Conservation (phyloP, 148 eudicot species). For the Spergularia bocconei region DNA sequence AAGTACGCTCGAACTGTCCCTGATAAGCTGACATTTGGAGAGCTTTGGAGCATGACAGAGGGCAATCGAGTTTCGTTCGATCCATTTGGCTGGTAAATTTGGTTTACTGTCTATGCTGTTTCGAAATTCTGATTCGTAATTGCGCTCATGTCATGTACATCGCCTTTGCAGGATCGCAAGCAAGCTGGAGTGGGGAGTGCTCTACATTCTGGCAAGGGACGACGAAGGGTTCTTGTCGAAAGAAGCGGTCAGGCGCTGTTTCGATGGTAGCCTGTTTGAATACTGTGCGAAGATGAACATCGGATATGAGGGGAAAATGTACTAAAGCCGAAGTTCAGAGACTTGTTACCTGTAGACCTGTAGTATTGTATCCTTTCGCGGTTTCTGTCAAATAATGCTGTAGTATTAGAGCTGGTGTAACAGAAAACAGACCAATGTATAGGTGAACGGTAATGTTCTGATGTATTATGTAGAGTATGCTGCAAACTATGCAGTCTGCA, state of each 20-base stretch:
- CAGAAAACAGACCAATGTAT: neutral
- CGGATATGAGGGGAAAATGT: constrained; percentile 42
- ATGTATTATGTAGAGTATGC: no score
- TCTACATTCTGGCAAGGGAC: constrained; percentile 57
- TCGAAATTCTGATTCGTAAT: no score
- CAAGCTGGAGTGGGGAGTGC: constrained; percentile 57
- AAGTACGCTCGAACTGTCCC: constrained; percentile 71
- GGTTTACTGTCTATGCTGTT: no score
- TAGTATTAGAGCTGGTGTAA: no score
- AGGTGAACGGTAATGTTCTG: neutral
- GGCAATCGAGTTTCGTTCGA: constrained; percentile 61
- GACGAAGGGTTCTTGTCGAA: constrained; percentile 63
- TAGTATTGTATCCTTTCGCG: neutral
- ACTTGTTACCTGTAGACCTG: neutral
- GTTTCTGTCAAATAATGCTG: constrained; percentile 11
- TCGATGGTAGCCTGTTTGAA: constrained; percentile 73
- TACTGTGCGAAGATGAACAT: constrained; percentile 53
- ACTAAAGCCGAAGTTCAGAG: constrained; percentile 12
- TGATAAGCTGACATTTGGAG: constrained; percentile 62
- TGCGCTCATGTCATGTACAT: neutral
- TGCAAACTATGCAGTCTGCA: no score
- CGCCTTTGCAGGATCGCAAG: constrained; percentile 38
- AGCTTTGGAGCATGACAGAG: constrained; percentile 85
- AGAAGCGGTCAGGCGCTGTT: constrained; percentile 59
- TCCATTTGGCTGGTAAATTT: constrained; percentile 58